Evolutionary conservation across 257 asterid species (phyloP).

Genomic region (Solanum stenotomum): DNA sequence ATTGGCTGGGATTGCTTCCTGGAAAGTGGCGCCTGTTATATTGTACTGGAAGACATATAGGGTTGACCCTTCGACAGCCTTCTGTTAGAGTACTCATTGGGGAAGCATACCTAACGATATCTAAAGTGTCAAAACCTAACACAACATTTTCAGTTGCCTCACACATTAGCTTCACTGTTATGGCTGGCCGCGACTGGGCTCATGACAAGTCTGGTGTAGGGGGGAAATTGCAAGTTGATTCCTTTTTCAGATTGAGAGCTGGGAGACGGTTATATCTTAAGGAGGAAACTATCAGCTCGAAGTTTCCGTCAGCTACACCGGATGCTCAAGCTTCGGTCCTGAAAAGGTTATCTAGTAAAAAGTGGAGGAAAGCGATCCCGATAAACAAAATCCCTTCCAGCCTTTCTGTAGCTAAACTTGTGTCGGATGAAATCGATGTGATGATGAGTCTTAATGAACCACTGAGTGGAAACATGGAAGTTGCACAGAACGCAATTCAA

Average conservation of each 20-base stretch:
- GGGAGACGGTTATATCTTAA: conserved; percentile 70
- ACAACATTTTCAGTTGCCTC: conserved; percentile 57
- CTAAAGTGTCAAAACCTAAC: conserved; percentile 40
- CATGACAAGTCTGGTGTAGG: conserved; percentile 65
- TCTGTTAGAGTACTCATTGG: conserved; percentile 60
- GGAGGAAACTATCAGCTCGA: conserved; percentile 29
- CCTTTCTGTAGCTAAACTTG: conserved; percentile 73
- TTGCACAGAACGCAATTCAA: conserved; percentile 41
- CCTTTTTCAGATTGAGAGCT: conserved; percentile 58
- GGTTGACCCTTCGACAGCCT: conserved; percentile 82
- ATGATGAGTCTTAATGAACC: conserved; percentile 56
- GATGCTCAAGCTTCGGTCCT: conserved; percentile 37
- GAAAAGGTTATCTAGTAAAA: conserved; percentile 54
- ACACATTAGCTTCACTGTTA: conserved; percentile 51
- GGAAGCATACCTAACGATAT: conserved; percentile 47
- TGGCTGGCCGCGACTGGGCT: conserved; percentile 57
- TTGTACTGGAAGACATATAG: conserved; percentile 83
- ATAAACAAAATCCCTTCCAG: conserved; percentile 65
- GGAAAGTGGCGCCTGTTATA: conserved; percentile 95
- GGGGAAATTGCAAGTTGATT: conserved; percentile 42
- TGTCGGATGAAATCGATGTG: conserved; percentile 42
- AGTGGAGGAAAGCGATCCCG: conserved; percentile 63
- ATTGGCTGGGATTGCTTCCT: conserved; percentile 70
- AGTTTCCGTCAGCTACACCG: conserved; percentile 17
- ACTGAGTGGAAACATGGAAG: conserved; percentile 19